A percentile compares a stretch with the other conserved stretches of the same genome.
Conservation (phyloP, 176 grass and related monocot species). For the Triticum aestivum region IWGSC_CS_RefSeq_v2.1 NC_057814.1:450291177-450291676, state of each 20-base stretch:
- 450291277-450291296: constrained; percentile 45
- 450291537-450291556: constrained; percentile 8
- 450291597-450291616: constrained; percentile 45
- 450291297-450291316: constrained; percentile 35
- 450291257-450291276: constrained; percentile 18
- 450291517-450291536: constrained; percentile 9
- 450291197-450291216: constrained; percentile 24
- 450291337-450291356: constrained; percentile 33
- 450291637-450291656: constrained; percentile 85
- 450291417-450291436: background rate
- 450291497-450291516: background rate
- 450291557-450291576: constrained; percentile 20
- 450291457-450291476: background rate
- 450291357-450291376: constrained; percentile 22
- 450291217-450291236: background rate
- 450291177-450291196: constrained; percentile 27
- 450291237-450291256: constrained; percentile 41
- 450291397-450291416: constrained; percentile 19
- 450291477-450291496: background rate
- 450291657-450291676: constrained; percentile 97
- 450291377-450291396: constrained; percentile 45
- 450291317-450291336: constrained; percentile 30
- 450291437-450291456: constrained; percentile 29
- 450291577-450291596: constrained; percentile 11
- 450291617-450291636: constrained; percentile 84